Conservation (phyloP, 495 filamentous ascomycete species). For the Neurospora terricola region DNA sequence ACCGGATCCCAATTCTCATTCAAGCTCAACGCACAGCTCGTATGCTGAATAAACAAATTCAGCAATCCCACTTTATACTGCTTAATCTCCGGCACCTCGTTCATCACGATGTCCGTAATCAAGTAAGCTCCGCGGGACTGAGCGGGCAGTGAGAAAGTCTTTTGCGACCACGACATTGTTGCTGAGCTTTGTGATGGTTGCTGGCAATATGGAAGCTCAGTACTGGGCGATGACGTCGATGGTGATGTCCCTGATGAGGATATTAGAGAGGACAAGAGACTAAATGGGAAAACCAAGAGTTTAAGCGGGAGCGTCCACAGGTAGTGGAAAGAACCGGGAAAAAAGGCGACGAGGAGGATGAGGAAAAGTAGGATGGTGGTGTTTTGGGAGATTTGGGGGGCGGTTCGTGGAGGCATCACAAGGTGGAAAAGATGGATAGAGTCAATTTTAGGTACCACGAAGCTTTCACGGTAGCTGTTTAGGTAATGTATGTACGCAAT, state of each 20-base stretch:
- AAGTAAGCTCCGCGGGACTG: slow-evolving; percentile 79
- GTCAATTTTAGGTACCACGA: background rate
- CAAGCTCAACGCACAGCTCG: slow-evolving; percentile 70
- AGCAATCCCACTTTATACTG: slow-evolving; percentile 78
- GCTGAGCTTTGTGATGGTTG: slow-evolving; percentile 7
- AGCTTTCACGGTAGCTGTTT: background rate
- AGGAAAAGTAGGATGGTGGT: slow-evolving; percentile 36
- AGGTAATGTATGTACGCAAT: background rate
- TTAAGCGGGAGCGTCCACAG: slow-evolving; percentile 34
- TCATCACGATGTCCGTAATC: slow-evolving; percentile 62
- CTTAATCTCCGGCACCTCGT: slow-evolving; percentile 62
- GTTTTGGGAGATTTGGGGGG: slow-evolving; percentile 10
- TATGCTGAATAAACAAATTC: slow-evolving; percentile 87
- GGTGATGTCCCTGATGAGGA: background rate
- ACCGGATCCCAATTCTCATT: slow-evolving; percentile 86
- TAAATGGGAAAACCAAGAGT: slow-evolving; percentile 12
- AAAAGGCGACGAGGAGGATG: slow-evolving; percentile 43
- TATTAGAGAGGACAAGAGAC: slow-evolving; percentile 8
- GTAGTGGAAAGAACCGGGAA: slow-evolving; percentile 44
- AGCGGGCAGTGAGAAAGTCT: slow-evolving; percentile 63
- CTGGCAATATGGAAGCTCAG: slow-evolving; percentile 1
- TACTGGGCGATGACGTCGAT: background rate
- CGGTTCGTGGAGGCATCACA: background rate
- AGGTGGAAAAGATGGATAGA: background rate
- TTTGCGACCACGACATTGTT: slow-evolving; percentile 70